Base-by-base conservation (phyloP, 73 alveolate genomes). In the Effrenium voratum region DNA sequence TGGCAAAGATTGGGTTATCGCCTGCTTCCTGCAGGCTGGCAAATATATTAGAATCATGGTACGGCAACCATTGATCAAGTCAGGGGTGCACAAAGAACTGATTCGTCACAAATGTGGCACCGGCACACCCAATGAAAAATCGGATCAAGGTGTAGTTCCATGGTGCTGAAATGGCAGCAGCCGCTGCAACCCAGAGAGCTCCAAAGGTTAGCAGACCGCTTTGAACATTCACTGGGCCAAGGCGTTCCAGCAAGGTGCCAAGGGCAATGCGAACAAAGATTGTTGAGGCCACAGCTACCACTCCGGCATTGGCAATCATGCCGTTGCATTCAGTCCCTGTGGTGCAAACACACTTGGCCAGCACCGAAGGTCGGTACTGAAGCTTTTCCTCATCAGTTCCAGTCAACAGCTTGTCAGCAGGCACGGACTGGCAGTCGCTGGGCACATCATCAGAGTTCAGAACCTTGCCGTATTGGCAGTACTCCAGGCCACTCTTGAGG, bases 81-180 rank as follows among this genome's bases (percentile, higher is more conserved):
- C n/a, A n/a, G n/a, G n/a, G n/a, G n/a, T n/a, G n/a, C n/a, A n/a
- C n/a, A n/a, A n/a, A 73, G 50, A 15, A 73, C 85, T 73, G 85
- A 50, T 73, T 73, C n/a, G 85, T 36, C 52, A 73, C 85, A 40
- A 73, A 73, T 5, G 85, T 73, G n/a, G 85, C 85, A 10, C 85
- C 85, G 24, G 36, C 85, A 8, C 55, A 38, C 16, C 88, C 88
- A 1, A 77, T 77, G 88, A 77, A 77, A 60, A 77, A 77, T 36
- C 88, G 88, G 40, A 77, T 77, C 63, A 77, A 60, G 57, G 60
- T 43, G 88, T 43, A 77, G 60, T 77, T 77, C 88, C 88, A 77
- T 8, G 88, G 88, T 3, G 55, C 88, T 15, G 66, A 22, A 36
- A 77, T 77, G 44, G 41, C 55, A 4, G 88, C 88, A 22, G 88